Evolutionary conservation across 106 monocot genomes (phyloP).

Genomic region (Acorus calamus): DNA sequence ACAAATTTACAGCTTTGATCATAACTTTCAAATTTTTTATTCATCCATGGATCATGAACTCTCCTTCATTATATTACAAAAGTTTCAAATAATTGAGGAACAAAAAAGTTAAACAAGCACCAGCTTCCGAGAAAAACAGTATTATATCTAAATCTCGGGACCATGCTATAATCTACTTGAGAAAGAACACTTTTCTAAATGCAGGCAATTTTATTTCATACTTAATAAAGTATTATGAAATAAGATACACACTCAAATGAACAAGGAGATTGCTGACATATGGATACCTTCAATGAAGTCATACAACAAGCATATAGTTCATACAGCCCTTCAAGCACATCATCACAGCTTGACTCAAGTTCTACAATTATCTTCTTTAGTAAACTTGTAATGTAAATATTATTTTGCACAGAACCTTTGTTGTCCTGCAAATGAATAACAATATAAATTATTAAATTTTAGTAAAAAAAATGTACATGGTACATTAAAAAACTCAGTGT

Average conservation of each 20-base stretch:
- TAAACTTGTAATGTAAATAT: conserved; percentile 31
- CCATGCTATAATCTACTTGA: no score
- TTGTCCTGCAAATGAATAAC: conserved; percentile 12
- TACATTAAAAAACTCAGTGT: neutral
- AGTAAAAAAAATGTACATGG: neutral
- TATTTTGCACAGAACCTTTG: conserved; percentile 12
- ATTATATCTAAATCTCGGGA: no score
- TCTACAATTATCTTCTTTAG: conserved; percentile 44
- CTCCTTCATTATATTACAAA: no score
- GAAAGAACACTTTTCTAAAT: no score
- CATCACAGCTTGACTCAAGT: conserved; percentile 28
- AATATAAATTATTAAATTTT: neutral
- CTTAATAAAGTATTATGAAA: no score
- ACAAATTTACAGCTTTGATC: no score
- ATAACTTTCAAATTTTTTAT: no score
- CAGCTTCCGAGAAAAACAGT: no score
- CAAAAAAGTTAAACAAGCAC: no score
- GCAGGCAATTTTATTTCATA: no score
- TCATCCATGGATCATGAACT: no score
- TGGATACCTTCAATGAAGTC: conserved; percentile 21
- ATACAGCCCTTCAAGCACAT: conserved; percentile 49
- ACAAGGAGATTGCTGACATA: neutral
- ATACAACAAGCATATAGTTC: conserved; percentile 41
- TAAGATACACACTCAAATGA: neutral
- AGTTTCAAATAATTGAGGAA: no score